Percentiles rank a stretch among this genome's conserved stretches.
Conservation (phyloP, 345 rosid species). For the Cochlearia excelsa region DNA sequence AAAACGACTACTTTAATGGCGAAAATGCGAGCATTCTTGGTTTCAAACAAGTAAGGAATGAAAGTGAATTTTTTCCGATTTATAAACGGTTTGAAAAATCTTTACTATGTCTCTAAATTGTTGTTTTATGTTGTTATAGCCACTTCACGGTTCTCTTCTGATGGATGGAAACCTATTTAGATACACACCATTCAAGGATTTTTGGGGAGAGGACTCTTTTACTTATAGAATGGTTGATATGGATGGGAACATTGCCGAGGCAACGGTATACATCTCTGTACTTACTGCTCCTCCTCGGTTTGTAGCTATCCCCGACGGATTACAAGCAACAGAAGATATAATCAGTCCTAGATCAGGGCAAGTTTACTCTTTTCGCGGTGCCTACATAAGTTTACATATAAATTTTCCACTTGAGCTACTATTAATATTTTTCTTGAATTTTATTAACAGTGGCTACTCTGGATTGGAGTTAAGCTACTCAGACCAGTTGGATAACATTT, state of each 20-base stretch:
- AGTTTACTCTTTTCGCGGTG: constrained; percentile 3
- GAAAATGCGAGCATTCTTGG: constrained; percentile 53
- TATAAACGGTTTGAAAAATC: not conserved
- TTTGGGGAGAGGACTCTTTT: constrained; percentile 71
- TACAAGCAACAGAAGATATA: constrained; percentile 76
- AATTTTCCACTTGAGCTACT: not conserved
- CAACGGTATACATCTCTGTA: constrained; percentile 52
- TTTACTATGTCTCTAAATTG: not conserved
- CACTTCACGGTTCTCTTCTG: constrained; percentile 76
- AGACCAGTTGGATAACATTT: constrained; percentile 59
- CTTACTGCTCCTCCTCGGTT: constrained; percentile 86
- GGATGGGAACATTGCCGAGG: constrained; percentile 62
- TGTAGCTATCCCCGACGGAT: constrained; percentile 52
- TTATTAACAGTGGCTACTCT: constrained; percentile 58
- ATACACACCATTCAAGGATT: constrained; percentile 75
- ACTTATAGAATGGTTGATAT: constrained; percentile 60
- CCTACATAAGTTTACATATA: not conserved
- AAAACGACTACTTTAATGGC: constrained; percentile 75
- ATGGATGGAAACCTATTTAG: constrained; percentile 59
- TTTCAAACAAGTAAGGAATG: constrained; percentile 58
- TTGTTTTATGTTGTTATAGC: constrained; percentile 47
- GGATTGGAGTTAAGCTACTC: constrained; percentile 73
- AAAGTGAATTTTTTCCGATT: not conserved
- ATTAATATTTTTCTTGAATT: constrained; percentile 17
- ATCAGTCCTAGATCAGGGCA: constrained; percentile 74